Evolutionary conservation across 2,329 filamentous ascomycete genomes (phyloP).

Genomic region (Ophiocordyceps camponoti-saundersi): DNA sequence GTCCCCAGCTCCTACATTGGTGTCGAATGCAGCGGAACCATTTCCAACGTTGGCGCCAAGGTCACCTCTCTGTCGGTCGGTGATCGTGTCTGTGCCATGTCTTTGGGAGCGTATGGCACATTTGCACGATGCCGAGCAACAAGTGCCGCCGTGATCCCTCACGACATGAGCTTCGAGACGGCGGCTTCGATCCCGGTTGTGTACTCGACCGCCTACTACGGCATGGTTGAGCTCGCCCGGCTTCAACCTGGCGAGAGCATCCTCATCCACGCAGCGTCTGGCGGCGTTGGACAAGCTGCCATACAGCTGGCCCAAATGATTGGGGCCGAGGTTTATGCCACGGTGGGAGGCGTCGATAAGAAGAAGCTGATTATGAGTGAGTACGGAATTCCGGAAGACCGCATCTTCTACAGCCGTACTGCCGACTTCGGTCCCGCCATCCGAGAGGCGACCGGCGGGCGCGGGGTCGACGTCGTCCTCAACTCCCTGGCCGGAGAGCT

Average conservation of each 20-base stretch:
- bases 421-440: slow-evolving; percentile 6
- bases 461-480: slow-evolving; percentile 55
- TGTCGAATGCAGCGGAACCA: slow-evolving; percentile 21
- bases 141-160: slow-evolving; percentile 19
- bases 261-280: slow-evolving; percentile 21
- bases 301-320: slow-evolving; percentile 19
- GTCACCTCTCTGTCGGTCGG: slow-evolving; percentile 47
- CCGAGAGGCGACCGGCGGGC: slow-evolving; percentile 17
- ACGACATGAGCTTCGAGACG: slow-evolving; percentile 16
- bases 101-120: slow-evolving; percentile 15
- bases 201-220: slow-evolving; percentile 22
- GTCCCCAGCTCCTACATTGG: slow-evolving; percentile 16
- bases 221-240: slow-evolving; percentile 19
- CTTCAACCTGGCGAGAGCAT: slow-evolving; percentile 20
- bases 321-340: slow-evolving; percentile 24
- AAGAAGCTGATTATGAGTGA: slow-evolving; percentile 17
- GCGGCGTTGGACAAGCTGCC: slow-evolving; percentile 21
- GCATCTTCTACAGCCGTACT: slow-evolving; percentile 11
- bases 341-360: slow-evolving; percentile 19
- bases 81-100: slow-evolving; percentile 51
- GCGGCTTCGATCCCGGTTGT: slow-evolving; percentile 23
- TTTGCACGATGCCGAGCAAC: slow-evolving; percentile 14
- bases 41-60: slow-evolving; percentile 35
- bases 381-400: slow-evolving; percentile 18
- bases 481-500: slow-evolving; percentile 25